Base-by-base conservation (phyloP, 1,139 yeast species). In the Candida pseudoviswanathii region DNA sequence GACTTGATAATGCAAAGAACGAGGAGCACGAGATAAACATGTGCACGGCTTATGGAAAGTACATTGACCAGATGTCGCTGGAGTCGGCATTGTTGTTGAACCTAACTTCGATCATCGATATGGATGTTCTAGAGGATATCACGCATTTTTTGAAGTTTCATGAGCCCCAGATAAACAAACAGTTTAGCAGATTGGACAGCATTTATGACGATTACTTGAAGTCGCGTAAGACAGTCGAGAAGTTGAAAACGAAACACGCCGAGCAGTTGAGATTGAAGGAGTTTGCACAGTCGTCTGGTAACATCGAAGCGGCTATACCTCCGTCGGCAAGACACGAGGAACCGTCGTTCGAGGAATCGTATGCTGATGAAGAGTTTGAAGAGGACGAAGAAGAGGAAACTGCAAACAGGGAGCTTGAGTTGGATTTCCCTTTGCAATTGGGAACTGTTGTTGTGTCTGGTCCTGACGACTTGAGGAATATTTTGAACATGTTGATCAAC, bases 61-160 rank as follows among this genome's bases (percentile, higher is more conserved):
- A 58, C 37, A 49, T 58, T 30, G 49, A 56, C 10, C 62, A 61
- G 24, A 45, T 63, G 48, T 48, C 52, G 6, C 42, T 50, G 3
- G 77, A 73, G 49, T 62, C 76, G 1, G 59, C 58, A 34, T 53
- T 57, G 1, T 54, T 67, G 45, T 51, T 63, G 44, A 59, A 58
- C 5, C 58, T 73, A 45, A 76, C 79, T 0, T 59, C 73, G 0
- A 59, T 63, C 4, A 68, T 77, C 22, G 80, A 77, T 50, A 58
- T 65, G 25, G 66, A 67, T 38, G 71, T 75, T 0, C 59, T 75
- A 51, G 73, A 69, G 34, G 61, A 59, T n/a, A 58, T 76, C 16
- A 71, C 76, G 7, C 58, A 56, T 6, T 75, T 73, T 52, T 61
- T 76, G 27, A 75, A 73, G 49, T 50, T 54, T 5, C 63, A 74